Evolutionary conservation across 768 basidiomycete species (phyloP).

Genomic region (Pleurotus platypus): DNA sequence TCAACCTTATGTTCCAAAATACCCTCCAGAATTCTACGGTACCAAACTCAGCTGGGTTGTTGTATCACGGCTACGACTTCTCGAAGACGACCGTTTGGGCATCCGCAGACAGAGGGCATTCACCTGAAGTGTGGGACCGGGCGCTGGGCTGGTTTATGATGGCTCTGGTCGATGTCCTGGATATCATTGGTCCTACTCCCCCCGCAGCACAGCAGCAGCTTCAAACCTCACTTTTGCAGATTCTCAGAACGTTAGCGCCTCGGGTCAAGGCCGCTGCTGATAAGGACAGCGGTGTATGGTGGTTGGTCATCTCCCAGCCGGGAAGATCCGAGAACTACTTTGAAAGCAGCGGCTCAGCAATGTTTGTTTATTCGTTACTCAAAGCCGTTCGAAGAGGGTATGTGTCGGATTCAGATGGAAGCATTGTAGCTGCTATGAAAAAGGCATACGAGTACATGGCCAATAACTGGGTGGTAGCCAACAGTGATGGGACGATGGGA

Average conservation of each 20-base stretch:
- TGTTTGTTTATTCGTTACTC: slow-evolving; percentile 45
- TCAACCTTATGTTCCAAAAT: slow-evolving; percentile 39
- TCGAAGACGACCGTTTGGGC: slow-evolving; percentile 42
- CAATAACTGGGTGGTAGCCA: slow-evolving; percentile 34
- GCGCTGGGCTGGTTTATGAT: slow-evolving; percentile 46
- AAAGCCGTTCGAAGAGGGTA: slow-evolving; percentile 41
- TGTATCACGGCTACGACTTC: slow-evolving; percentile 49
- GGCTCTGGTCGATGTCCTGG: slow-evolving; percentile 44
- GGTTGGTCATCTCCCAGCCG: slow-evolving; percentile 48
- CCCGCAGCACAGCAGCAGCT: slow-evolving; percentile 14
- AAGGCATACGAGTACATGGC: slow-evolving; percentile 40
- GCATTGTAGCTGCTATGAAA: slow-evolving; percentile 30
- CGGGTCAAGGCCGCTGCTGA: slow-evolving; percentile 35
- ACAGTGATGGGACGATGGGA: slow-evolving; percentile 39
- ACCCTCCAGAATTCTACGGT: slow-evolving; percentile 34
- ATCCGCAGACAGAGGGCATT: slow-evolving; percentile 39
- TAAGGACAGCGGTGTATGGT: slow-evolving; percentile 38
- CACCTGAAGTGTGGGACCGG: slow-evolving; percentile 47
- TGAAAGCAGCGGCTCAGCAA: slow-evolving; percentile 42
- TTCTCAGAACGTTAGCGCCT: slow-evolving; percentile 31
- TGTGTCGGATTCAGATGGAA: slow-evolving; percentile 33
- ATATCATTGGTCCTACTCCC: slow-evolving; percentile 20
- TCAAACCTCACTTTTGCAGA: slow-evolving; percentile 24
- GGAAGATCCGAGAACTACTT: slow-evolving; percentile 43
- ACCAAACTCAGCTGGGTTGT: slow-evolving; percentile 35